Evolutionary conservation across 495 filamentous ascomycete species (phyloP).

Genomic region (Xylaria sp.): DNA sequence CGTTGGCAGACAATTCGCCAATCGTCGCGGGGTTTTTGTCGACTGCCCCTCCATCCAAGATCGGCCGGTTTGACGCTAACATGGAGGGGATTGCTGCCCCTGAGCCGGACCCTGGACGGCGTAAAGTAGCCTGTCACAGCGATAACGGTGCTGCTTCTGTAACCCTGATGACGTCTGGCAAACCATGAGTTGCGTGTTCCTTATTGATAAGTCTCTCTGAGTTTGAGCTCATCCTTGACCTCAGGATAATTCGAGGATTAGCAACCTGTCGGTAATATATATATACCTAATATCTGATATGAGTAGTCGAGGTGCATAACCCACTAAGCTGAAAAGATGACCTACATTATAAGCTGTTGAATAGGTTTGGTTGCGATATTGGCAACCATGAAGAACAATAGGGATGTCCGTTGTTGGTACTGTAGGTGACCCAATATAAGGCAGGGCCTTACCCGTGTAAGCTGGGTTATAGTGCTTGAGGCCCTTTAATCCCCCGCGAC

Average conservation of each 20-base stretch:
- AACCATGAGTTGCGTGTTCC: not conserved
- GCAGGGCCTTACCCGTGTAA: no score
- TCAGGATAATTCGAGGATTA: not conserved
- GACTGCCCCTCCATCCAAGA: slow-evolving; percentile 18
- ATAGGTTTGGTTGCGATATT: not conserved
- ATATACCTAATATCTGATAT: not conserved
- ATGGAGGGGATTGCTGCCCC: not conserved
- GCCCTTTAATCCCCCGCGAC: not conserved
- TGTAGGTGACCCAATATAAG: no score
- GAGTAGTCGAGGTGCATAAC: not conserved
- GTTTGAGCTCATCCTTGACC: not conserved
- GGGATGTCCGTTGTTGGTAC: no score
- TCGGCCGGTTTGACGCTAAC: slow-evolving; percentile 17
- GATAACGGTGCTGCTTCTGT: not conserved
- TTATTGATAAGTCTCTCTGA: not conserved
- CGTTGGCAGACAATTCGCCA: slow-evolving; percentile 18
- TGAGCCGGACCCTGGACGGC: not conserved
- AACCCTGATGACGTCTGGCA: not conserved
- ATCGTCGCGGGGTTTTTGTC: slow-evolving; percentile 20
- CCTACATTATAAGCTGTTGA: not conserved
- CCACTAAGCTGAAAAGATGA: no score
- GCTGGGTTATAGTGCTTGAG: no score
- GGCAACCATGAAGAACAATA: not conserved
- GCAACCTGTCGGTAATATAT: not conserved
- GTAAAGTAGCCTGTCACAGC: not conserved